Base-by-base conservation (phyloP, 2,329 filamentous ascomycete genomes). In the Seiridium unicorne region DNA sequence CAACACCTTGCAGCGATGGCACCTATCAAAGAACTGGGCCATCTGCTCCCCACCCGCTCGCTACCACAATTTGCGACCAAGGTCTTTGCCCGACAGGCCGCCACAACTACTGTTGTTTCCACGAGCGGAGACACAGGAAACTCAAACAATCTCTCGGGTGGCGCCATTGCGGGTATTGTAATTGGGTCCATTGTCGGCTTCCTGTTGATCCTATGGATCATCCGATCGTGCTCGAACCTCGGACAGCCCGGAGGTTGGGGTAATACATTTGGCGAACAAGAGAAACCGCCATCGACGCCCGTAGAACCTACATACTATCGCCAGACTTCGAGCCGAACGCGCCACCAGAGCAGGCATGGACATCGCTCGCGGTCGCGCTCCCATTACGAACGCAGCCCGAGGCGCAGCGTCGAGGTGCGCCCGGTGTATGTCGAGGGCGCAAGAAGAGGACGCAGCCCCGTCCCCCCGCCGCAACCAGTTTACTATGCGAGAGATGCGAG, bases 91-190 rank as follows among this genome's bases (percentile, higher is more conserved):
- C 66, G 70, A 3, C 70, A 71, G 53, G 62, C 56, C 54, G 36
- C 51, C 8, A 69, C 69, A 3, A 69, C 70, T n/a, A 69, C 68
- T 2, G 66, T 70, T 44, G 58, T 71, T 48, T 55, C 62, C 6
- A 61, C 64, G 42, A 65, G 62, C 51, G 61, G 62, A 44, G 35
- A 53, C 34, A 62, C 65, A 11, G 61, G 63, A 5, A 56, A 62
- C 2, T 66, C 66, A 0, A 68, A 61, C n/a, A 63, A 58, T 9
- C 72, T 83, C 10, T 76, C 72, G 47, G 79, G 78, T 54, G 81
- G 81, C 51, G 80, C 79, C 51, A 83, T 84, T 55, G 80, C 79
- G 0, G 81, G 80, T 51, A 83, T 83, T 61, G 78, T 83, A 51
- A 76, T 83, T 62, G 80, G 80, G 26, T 79, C 78, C 32, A 72